Conservation (phyloP, 306 rosid genomes). For the Vigna angularis region DNA sequence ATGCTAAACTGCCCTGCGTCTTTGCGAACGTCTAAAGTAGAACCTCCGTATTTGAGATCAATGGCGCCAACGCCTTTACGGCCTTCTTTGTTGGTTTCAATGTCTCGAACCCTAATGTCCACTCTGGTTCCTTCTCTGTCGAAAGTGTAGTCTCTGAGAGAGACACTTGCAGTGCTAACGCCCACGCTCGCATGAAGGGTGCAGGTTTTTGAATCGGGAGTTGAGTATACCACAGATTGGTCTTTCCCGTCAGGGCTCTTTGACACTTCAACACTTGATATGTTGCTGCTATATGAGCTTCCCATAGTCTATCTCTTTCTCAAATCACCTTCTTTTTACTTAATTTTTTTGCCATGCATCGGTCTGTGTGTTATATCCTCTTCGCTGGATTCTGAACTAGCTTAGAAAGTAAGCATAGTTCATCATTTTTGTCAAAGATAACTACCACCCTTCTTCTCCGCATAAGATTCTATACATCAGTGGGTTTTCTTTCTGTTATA, state of each 20-base stretch:
- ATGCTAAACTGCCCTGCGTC: background rate
- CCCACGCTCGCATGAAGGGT: background rate
- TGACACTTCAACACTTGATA: background rate
- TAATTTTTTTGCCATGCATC: background rate
- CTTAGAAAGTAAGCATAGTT: background rate
- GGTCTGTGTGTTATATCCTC: background rate
- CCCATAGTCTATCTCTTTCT: background rate
- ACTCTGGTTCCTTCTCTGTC: constrained; percentile 14
- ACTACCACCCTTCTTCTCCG: background rate
- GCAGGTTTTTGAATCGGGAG: background rate
- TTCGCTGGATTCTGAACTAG: background rate
- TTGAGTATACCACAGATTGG: background rate
- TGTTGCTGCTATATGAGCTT: background rate
- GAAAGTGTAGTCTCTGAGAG: constrained; percentile 19
- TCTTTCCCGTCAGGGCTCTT: background rate
- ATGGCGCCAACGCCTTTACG: background rate
- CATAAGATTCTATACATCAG: background rate
- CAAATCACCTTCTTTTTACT: background rate
- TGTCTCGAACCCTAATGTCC: background rate
- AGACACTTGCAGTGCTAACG: background rate
- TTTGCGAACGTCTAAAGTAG: background rate
- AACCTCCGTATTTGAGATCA: background rate
- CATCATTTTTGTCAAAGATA: background rate
- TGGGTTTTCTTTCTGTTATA: background rate
- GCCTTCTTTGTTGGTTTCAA: background rate